Base-by-base conservation (phyloP, 2,329 filamentous ascomycete genomes). In the Nannizziopsis arthrosporioides region DNA sequence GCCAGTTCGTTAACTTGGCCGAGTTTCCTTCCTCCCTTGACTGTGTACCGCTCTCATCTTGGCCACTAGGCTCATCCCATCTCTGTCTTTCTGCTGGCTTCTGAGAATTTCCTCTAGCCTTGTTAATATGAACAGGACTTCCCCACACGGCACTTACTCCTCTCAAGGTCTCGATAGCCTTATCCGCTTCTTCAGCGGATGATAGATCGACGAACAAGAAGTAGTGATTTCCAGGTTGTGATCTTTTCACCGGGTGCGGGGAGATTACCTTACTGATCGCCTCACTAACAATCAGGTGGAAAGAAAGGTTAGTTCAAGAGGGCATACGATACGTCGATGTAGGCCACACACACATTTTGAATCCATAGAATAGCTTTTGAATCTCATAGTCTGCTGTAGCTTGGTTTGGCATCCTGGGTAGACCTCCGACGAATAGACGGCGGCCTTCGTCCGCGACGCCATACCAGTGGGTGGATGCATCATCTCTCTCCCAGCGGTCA, bases 141-240 rank as follows among this genome's bases (percentile, higher is more conserved):
- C 66, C 67, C 67, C 67, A 70, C 4, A 66, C 63, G 2, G 66
- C 64, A 42, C 63, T 57, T 42, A 59, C 56, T 2, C 68, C 66
- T 38, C 67, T 63, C 38, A 77, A 51, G 1, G 63, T 63, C 6
- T 67, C 57, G 50, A 76, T 68, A 17, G 77, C 79, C 8, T 63
- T 62, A 31, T 71, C 61, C 0, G 76, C 77, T 52, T 81, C 74
- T 45, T 78, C 72, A 0, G 65, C 59, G 5, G 70, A 75, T 42
- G 66, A 67, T 48, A 83, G 73, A 56, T 83, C 78, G n/a, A 83
- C 76, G 51, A 82, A 83, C 55, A 77, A 77, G 61, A 78, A 82
- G 63, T 82, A 75, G 57, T 78, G 72, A 53, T 77, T 73, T 27
- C 76, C 77, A 0, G 70, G 66, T 36, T 69, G 67, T n/a, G 67